phyloP scores from a whole-genome alignment of 2,329 filamentous ascomycete genomes.

The Aspergillus intermedius region DNA sequence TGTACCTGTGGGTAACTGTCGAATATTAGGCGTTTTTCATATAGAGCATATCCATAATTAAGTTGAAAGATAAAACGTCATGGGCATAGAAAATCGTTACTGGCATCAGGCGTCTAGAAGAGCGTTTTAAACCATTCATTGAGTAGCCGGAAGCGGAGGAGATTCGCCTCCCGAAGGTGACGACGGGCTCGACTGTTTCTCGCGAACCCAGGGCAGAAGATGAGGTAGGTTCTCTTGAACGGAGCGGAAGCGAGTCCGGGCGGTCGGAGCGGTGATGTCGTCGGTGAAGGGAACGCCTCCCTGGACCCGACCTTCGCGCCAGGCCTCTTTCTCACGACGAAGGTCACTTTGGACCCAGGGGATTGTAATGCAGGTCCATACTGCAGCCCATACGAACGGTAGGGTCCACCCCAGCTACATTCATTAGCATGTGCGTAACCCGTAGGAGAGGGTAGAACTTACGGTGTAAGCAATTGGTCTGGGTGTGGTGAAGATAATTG shows the following conservation, averaged over 20 bases:
- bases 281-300: slow-evolving; percentile 33
- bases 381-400: slow-evolving; percentile 36
- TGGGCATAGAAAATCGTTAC: slow-evolving; percentile 5
- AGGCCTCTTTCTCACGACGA: slow-evolving; percentile 39
- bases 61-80: background rate
- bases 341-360: slow-evolving; percentile 42
- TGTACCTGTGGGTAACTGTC: too few species aligned
- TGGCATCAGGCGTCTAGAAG: background rate
- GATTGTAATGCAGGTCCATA: slow-evolving; percentile 42
- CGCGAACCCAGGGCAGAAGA: slow-evolving; percentile 23
- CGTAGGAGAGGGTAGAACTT: slow-evolving; percentile 8
- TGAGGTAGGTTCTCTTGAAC: slow-evolving; percentile 25
- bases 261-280: slow-evolving; percentile 30
- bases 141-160: too few species aligned
- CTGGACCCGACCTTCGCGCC: slow-evolving; percentile 29
- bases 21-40: too few species aligned
- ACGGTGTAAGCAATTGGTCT: slow-evolving; percentile 45
- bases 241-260: slow-evolving; percentile 33
- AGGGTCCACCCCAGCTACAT: slow-evolving; percentile 36
- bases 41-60: background rate
- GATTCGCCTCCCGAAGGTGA: slow-evolving; percentile 13
- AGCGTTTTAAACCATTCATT: too few species aligned
- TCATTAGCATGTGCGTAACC: slow-evolving; percentile 3
- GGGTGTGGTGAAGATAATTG: slow-evolving; percentile 44
- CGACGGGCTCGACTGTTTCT: slow-evolving; percentile 19